Percentiles rank a stretch among this genome's conserved stretches.
These are phyloP conservation scores for Neocatenulostroma microsporum DNA, from an alignment of 2,329 filamentous ascomycete species.

Conservation along the genomic window DNA sequence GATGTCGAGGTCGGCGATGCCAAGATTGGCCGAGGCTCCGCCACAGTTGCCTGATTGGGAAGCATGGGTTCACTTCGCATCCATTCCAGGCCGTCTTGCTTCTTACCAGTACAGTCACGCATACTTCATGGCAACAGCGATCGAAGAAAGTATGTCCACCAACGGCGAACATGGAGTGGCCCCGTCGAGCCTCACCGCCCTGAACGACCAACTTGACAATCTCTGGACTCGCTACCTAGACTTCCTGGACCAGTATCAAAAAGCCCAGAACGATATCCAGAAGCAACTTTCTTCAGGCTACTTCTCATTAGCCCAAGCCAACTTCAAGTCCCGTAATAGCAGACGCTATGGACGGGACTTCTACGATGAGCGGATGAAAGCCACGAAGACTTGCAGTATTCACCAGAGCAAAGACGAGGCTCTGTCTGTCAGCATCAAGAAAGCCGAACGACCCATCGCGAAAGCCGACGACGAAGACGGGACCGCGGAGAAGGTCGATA, in stretches of 20 bases:
- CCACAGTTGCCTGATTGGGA: neutral
- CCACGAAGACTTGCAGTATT: constrained; percentile 39
- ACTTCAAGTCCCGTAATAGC: constrained; percentile 54
- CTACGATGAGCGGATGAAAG: constrained; percentile 68
- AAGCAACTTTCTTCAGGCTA: constrained; percentile 46
- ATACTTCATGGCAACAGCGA: no score
- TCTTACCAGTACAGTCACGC: no score
- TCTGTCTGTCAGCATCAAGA: neutral
- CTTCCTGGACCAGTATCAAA: constrained; percentile 60
- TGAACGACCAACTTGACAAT: constrained; percentile 48
- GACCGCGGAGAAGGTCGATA: neutral
- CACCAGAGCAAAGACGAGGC: constrained; percentile 24
- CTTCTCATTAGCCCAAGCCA: constrained; percentile 60
- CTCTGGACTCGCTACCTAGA: constrained; percentile 59
- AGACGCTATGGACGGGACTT: constrained; percentile 60
- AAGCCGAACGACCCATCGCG: neutral
- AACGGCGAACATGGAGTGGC: no score
- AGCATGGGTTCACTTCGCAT: no score
- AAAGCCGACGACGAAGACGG: constrained; percentile 1
- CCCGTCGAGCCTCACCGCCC: constrained; percentile 10
- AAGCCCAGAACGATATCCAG: constrained; percentile 49
- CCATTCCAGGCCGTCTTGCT: no score
- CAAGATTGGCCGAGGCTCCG: no score
- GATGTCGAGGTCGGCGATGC: constrained; percentile 5
- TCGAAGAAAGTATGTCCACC: no score